phyloP scores from a whole-genome alignment of 768 basidiomycete species.

The Cyclocybe cylindracea region DNA sequence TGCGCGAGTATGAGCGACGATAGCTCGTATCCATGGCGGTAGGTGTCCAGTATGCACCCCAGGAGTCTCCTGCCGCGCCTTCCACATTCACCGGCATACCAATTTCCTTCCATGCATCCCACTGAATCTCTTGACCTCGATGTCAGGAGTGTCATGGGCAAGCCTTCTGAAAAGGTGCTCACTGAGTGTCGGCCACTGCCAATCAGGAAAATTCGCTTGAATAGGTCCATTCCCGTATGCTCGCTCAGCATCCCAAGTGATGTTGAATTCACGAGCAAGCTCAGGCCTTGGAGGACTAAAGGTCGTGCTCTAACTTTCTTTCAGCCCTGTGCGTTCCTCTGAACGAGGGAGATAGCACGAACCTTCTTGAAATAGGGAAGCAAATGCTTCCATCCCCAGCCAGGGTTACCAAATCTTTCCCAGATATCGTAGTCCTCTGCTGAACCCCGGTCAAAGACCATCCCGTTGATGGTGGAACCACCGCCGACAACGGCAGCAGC shows the following conservation, averaged over 20 bases:
- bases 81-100: slow-evolving; percentile 9
- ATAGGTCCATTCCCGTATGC: slow-evolving; percentile 12
- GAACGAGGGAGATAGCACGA: not conserved
- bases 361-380: slow-evolving; percentile 10
- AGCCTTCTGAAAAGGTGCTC: not conserved
- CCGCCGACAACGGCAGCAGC: slow-evolving; percentile 14
- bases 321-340: not conserved
- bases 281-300: slow-evolving; percentile 11
- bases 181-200: slow-evolving; percentile 15
- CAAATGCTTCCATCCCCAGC: slow-evolving; percentile 10
- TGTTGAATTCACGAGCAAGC: slow-evolving; percentile 8
- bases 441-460: slow-evolving; percentile 11
- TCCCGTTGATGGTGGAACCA: slow-evolving; percentile 10
- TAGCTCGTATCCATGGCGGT: slow-evolving; percentile 11
- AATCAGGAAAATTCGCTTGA: slow-evolving; percentile 13
- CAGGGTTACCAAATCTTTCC: slow-evolving; percentile 11
- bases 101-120: slow-evolving; percentile 9
- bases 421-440: slow-evolving; percentile 14
- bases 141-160: not conserved
- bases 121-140: slow-evolving; percentile 1
- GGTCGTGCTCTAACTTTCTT: not conserved
- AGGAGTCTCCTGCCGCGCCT: slow-evolving; percentile 9
- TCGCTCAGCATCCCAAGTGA: slow-evolving; percentile 10
- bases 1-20: slow-evolving; percentile 10
- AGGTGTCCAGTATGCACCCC: slow-evolving; percentile 12